These are phyloP conservation scores for Westerdykella ornata DNA, from an alignment of 2,329 filamentous ascomycete genomes.

Conservation along the genomic window DNA sequence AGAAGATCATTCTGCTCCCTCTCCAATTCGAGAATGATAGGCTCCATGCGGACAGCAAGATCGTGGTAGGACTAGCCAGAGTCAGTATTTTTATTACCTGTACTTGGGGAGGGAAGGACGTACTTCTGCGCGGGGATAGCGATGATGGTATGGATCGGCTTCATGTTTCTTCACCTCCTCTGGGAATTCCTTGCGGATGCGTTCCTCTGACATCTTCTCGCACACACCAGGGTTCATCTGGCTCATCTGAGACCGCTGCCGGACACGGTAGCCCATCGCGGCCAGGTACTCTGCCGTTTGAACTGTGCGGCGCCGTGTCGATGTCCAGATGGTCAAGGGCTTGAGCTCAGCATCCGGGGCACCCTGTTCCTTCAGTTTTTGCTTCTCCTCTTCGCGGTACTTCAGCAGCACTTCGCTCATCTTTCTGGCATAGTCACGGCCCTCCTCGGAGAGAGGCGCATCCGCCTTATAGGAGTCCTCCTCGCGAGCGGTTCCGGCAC, in stretches of 20 bases:
- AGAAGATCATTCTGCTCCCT: slow-evolving; percentile 95
- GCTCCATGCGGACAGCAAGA: slow-evolving; percentile 92
- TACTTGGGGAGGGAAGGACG: slow-evolving; percentile 9
- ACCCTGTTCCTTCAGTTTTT: slow-evolving; percentile 60
- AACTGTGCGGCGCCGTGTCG: slow-evolving; percentile 79
- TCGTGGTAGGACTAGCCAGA: slow-evolving; percentile 81
- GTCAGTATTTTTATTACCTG: slow-evolving; percentile 13
- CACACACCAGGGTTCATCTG: slow-evolving; percentile 95
- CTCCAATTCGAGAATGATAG: slow-evolving; percentile 94
- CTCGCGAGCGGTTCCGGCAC: slow-evolving; percentile 77
- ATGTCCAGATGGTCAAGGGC: slow-evolving; percentile 88
- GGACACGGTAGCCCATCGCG: slow-evolving; percentile 72
- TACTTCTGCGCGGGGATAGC: slow-evolving; percentile 91
- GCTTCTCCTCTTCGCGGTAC: slow-evolving; percentile 76
- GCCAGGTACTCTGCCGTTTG: slow-evolving; percentile 83
- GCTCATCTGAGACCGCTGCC: slow-evolving; percentile 92
- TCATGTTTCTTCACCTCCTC: slow-evolving; percentile 92
- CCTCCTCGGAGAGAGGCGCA: slow-evolving; percentile 72
- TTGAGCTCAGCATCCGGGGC: slow-evolving; percentile 64
- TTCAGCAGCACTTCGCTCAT: slow-evolving; percentile 70
- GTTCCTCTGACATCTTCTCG: slow-evolving; percentile 81
- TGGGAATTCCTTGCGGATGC: slow-evolving; percentile 74
- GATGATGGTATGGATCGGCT: slow-evolving; percentile 90
- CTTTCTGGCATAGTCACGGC: slow-evolving; percentile 63
- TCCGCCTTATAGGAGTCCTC: slow-evolving; percentile 91